Conservation (phyloP, 805 yeast genomes). For the Candida bentonensis region DNA sequence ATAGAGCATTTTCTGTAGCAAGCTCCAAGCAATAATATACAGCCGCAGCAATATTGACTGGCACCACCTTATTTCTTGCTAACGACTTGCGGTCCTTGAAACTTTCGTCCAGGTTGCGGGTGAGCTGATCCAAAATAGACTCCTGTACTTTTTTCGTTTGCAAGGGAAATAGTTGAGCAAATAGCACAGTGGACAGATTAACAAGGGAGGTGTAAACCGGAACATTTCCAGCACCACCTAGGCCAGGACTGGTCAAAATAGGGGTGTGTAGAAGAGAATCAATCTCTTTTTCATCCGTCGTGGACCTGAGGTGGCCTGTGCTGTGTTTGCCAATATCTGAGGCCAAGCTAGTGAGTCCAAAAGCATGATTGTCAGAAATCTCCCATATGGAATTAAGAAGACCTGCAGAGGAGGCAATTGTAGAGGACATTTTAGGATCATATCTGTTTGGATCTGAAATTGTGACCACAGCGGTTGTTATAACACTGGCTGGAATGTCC, state of each 20-base stretch:
- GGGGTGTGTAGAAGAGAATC: slow-evolving; percentile 21
- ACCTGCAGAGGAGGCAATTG: slow-evolving; percentile 18
- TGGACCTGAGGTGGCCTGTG: neutral
- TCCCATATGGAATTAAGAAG: slow-evolving; percentile 21
- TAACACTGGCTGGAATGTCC: neutral
- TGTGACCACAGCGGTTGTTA: slow-evolving; percentile 17
- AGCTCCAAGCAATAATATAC: neutral
- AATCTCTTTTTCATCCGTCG: slow-evolving; percentile 20
- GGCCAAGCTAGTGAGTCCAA: slow-evolving; percentile 31
- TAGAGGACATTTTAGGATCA: slow-evolving; percentile 13
- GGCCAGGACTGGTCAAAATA: slow-evolving; percentile 16
- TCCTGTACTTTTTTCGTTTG: slow-evolving; percentile 70
- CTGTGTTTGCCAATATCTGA: slow-evolving; percentile 20
- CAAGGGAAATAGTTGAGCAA: slow-evolving; percentile 53
- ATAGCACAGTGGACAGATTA: slow-evolving; percentile 69
- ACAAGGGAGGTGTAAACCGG: slow-evolving; percentile 36
- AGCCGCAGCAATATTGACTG: slow-evolving; percentile 1
- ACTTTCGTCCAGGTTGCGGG: neutral
- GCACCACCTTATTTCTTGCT: slow-evolving; percentile 6
- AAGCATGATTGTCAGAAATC: slow-evolving; percentile 26
- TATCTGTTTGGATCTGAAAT: slow-evolving; percentile 21
- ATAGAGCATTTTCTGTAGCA: neutral
- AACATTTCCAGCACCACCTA: neutral
- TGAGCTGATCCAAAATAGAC: slow-evolving; percentile 4
- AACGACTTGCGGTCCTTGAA: slow-evolving; percentile 8